Base-by-base conservation (phyloP, 1,284 basidiomycete species). In the Heterobasidion parviporum region DNA sequence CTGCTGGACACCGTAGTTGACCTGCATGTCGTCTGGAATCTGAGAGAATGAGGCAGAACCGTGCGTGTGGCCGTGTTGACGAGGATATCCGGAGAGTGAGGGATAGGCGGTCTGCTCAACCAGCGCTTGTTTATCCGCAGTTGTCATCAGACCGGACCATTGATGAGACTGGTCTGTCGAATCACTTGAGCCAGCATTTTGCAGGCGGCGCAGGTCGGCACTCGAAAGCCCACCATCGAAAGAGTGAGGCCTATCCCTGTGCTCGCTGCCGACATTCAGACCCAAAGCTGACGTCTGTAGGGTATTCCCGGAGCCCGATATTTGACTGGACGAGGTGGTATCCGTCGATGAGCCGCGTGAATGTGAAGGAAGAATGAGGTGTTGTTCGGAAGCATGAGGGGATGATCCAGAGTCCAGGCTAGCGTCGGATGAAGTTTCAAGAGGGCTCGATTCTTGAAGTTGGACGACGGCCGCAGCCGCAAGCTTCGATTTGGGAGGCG, bases 291-390 rank as follows among this genome's bases (percentile, higher is more conserved):
- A 71, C 47, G 73, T 74, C 54, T 83, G 72, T 62, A 86, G 69
- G 34, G 77, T 78, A 65, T 83, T 81, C 62, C 79, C 78, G 48
- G 72, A 64, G 34, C 68, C 72, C 50, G 85, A 85, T 58, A 79
- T 79, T 57, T 80, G 81, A 64, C 75, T 77, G 6, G 79, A 85
- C 48, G 74, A 72, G 16, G 81, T 77, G 16, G 83, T 85, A 69
- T 89, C 87, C 57, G 83, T 82, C 10, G 88, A 89, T 20, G 87
- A 87, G 52, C 83, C 88, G 56, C 87, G 82, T 59, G 87, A 89
- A 68, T 89, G 87, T 58, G 83, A 82, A 14, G 64, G 59, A 44
- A 80, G 74, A 55, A 70, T 77, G 62, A 82, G 78, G 56, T 77
- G 76, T 67, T 84, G 80, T 62, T 86, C 84, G 56, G 80, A 78